Conservation (phyloP, 2,329 filamentous ascomycete genomes). For the Tolypocladium inflatum region DNA sequence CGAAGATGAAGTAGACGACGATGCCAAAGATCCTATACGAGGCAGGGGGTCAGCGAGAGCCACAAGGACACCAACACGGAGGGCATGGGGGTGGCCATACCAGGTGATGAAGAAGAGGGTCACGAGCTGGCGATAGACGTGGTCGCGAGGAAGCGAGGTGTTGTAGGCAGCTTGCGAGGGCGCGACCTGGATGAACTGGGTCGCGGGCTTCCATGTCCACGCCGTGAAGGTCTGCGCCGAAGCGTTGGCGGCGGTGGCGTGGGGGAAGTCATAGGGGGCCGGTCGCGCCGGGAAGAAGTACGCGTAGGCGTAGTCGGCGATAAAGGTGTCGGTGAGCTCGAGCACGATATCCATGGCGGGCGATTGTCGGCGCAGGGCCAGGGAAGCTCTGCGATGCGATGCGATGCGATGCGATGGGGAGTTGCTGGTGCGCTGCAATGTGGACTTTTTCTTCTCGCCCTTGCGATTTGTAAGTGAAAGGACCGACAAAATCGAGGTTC, state of each 20-base stretch:
- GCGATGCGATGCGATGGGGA: neutral
- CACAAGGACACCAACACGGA: neutral
- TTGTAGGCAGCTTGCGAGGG: slow-evolving; percentile 70
- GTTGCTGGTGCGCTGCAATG: neutral
- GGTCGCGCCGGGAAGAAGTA: slow-evolving; percentile 52
- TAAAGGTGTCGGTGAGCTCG: slow-evolving; percentile 71
- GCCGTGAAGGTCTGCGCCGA: slow-evolving; percentile 47
- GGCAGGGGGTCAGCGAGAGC: slow-evolving; percentile 1
- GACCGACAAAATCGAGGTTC: neutral
- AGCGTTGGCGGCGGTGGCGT: slow-evolving; percentile 38
- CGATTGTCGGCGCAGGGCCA: neutral
- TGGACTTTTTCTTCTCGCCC: neutral
- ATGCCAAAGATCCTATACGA: slow-evolving; percentile 69
- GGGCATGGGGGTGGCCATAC: slow-evolving; percentile 33
- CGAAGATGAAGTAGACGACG: slow-evolving; percentile 75
- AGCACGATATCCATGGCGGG: slow-evolving; percentile 82
- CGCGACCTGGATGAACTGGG: slow-evolving; percentile 55
- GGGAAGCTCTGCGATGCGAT: neutral
- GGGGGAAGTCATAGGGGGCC: slow-evolving; percentile 42
- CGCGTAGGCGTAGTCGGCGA: slow-evolving; percentile 75
- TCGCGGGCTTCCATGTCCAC: slow-evolving; percentile 67
- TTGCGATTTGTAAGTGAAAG: neutral
- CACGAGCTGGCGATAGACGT: slow-evolving; percentile 62
- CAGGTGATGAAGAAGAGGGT: slow-evolving; percentile 80
- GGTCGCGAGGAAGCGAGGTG: slow-evolving; percentile 70